These are phyloP conservation scores for Leucosporidium yakuticum DNA, from an alignment of 768 basidiomycete species.

Conservation along the genomic window DNA sequence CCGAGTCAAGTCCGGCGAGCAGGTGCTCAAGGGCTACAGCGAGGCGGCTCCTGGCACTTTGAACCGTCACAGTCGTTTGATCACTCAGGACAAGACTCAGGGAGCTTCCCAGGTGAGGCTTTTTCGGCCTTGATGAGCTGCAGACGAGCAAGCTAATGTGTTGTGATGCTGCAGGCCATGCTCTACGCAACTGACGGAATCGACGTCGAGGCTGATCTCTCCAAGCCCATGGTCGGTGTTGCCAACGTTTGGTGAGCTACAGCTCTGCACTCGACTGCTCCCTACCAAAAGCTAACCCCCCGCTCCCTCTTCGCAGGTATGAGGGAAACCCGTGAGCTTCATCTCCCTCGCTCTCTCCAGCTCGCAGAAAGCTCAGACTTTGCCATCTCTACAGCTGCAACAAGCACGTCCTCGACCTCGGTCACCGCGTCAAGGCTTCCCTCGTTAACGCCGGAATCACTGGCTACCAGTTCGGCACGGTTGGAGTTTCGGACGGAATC, in stretches of 20 bases:
- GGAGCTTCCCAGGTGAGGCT: slow-evolving; percentile 76
- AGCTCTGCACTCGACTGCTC: slow-evolving; percentile 9
- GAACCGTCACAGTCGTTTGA: slow-evolving; percentile 65
- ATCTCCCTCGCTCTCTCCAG: slow-evolving; percentile 14
- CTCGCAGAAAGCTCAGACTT: neutral
- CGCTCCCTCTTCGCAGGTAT: slow-evolving; percentile 57
- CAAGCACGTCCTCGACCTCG: slow-evolving; percentile 80
- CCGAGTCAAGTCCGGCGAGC: no score
- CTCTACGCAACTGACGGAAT: slow-evolving; percentile 97
- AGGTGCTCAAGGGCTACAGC: no score
- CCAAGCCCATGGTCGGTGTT: slow-evolving; percentile 95
- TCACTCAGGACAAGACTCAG: slow-evolving; percentile 90
- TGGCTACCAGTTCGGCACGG: slow-evolving; percentile 95
- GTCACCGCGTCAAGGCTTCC: slow-evolving; percentile 78
- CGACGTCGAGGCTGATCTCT: slow-evolving; percentile 68
- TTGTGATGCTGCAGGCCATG: slow-evolving; percentile 65
- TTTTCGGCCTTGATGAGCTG: neutral
- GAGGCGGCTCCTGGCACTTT: slow-evolving; percentile 29
- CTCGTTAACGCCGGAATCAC: slow-evolving; percentile 63
- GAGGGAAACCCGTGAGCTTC: slow-evolving; percentile 88
- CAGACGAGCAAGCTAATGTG: neutral
- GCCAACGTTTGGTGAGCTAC: slow-evolving; percentile 83
- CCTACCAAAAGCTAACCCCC: neutral
- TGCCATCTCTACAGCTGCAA: slow-evolving; percentile 72
- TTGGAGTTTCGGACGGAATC: slow-evolving; percentile 96